A percentile compares a stretch with the other conserved stretches of the same genome.
These are phyloP conservation scores for Chaetomium globosum DNA, from an alignment of 2,329 filamentous ascomycete species.

Conservation along the genomic window DNA sequence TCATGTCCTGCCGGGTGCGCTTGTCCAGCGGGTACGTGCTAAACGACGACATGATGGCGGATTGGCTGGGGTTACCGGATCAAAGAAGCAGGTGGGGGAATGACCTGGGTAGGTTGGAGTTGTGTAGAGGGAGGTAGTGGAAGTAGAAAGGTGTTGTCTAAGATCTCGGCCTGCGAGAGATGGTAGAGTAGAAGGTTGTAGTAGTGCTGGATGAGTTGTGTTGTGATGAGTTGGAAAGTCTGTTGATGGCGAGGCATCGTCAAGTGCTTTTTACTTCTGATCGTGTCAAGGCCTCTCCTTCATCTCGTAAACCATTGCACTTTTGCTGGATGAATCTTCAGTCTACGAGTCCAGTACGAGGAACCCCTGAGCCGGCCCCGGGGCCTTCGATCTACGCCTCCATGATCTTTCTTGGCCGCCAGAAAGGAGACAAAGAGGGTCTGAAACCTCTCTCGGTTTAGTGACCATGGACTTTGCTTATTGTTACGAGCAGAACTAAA, in stretches of 20 bases:
- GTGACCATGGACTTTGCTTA: background rate
- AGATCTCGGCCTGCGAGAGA: background rate
- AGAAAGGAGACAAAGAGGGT: background rate
- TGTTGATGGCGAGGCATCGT: background rate
- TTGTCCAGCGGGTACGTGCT: background rate
- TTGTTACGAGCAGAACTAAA: background rate
- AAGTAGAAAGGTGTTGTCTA: background rate
- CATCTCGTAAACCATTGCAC: background rate
- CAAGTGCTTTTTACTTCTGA: background rate
- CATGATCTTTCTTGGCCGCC: background rate
- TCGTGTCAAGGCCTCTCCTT: background rate
- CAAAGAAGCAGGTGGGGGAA: background rate
- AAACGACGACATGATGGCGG: background rate
- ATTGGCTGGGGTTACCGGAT: background rate
- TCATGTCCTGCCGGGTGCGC: background rate
- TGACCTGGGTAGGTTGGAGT: background rate
- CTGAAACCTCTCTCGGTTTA: background rate
- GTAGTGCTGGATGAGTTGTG: background rate
- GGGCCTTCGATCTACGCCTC: background rate
- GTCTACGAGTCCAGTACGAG: background rate
- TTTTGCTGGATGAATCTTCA: background rate
- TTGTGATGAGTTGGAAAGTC: background rate
- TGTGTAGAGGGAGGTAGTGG: background rate
- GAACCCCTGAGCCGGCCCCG: background rate
- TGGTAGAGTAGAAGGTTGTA: background rate